A percentile compares a stretch with the other conserved stretches of the same genome.
Conservation (phyloP, 2,329 filamentous ascomycete genomes). For the Exophiala aquamarina region DNA sequence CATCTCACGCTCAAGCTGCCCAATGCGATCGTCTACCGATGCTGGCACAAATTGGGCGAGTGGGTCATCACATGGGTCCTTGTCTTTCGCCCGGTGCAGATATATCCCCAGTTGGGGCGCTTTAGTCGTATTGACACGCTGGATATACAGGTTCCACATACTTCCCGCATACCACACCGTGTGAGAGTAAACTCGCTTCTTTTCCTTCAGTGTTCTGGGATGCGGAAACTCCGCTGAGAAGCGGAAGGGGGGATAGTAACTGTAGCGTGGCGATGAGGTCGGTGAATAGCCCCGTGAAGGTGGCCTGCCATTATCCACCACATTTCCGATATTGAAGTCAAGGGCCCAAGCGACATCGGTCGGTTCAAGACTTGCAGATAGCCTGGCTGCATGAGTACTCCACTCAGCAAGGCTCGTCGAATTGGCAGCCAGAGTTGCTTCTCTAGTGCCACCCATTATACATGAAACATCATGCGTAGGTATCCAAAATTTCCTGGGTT, state of each 20-base stretch:
- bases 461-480: slow-evolving; percentile 56
- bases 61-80: slow-evolving; percentile 44
- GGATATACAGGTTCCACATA: slow-evolving; percentile 64
- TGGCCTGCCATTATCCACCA: slow-evolving; percentile 28
- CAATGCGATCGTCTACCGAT: slow-evolving; percentile 55
- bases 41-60: slow-evolving; percentile 38
- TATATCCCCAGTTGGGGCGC: slow-evolving; percentile 60
- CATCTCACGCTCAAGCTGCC: slow-evolving; percentile 55
- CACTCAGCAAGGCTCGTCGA: slow-evolving; percentile 42
- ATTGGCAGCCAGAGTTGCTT: slow-evolving; percentile 50
- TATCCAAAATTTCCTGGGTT: slow-evolving; percentile 59
- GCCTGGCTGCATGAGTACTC: slow-evolving; percentile 35
- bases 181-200: slow-evolving; percentile 58
- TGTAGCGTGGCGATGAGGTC: slow-evolving; percentile 39
- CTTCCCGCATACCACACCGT: slow-evolving; percentile 61
- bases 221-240: slow-evolving; percentile 60
- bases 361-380: slow-evolving; percentile 53
- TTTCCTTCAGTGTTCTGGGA: slow-evolving; percentile 56
- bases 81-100: slow-evolving; percentile 58
- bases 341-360: slow-evolving; percentile 58
- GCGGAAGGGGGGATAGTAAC: slow-evolving; percentile 58
- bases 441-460: slow-evolving; percentile 54
- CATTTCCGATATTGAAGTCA: slow-evolving; percentile 52
- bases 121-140: slow-evolving; percentile 56
- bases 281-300: slow-evolving; percentile 20